Conservation (phyloP, 2,329 filamentous ascomycete species). For the Cucurbitaria berberidis region DNA sequence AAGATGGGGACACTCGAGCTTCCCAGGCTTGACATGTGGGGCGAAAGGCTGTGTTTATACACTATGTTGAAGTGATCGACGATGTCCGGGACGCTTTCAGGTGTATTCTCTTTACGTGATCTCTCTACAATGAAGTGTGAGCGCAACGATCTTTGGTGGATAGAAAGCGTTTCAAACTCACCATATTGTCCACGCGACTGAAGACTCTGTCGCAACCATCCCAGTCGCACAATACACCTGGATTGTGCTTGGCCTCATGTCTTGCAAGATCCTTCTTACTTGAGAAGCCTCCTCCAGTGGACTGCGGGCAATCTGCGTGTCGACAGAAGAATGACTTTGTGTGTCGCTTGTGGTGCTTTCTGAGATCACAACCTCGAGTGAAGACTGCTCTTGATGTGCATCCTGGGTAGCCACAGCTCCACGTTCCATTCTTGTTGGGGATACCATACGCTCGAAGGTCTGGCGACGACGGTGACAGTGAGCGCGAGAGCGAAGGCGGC, state of each 20-base stretch:
- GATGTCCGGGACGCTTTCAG: constrained; percentile 43
- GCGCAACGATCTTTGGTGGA: constrained; percentile 1
- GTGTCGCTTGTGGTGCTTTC: constrained; percentile 68
- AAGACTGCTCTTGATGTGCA: constrained; percentile 66
- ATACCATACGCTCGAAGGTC: constrained; percentile 52
- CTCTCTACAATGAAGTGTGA: constrained; percentile 40
- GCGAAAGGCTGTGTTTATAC: background rate
- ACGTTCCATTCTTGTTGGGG: constrained; percentile 56
- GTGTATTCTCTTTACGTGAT: constrained; percentile 51
- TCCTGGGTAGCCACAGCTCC: constrained; percentile 65
- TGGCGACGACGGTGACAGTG: constrained; percentile 48
- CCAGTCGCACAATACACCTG: constrained; percentile 65
- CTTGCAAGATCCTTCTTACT: constrained; percentile 67
- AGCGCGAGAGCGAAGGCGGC: constrained; percentile 43
- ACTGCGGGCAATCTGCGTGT: constrained; percentile 63
- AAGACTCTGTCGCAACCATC: constrained; percentile 64
- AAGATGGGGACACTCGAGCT: background rate
- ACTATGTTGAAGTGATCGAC: constrained; percentile 22
- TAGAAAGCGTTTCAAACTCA: constrained; percentile 33
- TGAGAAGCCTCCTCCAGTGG: constrained; percentile 63
- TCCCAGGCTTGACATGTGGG: background rate
- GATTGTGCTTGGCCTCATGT: constrained; percentile 69
- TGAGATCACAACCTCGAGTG: constrained; percentile 65
- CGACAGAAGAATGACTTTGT: constrained; percentile 67
- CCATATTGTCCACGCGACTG: constrained; percentile 68